phyloP scores from a whole-genome alignment of 352 stramenopile species.

The Globisporangium mamillatum region DNA sequence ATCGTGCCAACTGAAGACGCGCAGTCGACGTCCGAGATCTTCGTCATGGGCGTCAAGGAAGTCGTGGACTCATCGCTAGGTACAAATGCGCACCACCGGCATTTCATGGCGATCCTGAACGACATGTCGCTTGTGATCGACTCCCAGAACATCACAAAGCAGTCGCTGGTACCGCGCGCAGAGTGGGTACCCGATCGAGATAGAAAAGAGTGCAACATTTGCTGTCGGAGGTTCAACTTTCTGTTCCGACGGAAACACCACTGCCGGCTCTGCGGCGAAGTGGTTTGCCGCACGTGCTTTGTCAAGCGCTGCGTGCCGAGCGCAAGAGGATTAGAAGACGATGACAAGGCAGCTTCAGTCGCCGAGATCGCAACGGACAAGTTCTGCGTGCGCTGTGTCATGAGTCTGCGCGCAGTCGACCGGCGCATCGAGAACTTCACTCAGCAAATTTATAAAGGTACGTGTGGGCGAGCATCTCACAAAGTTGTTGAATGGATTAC shows the following conservation, averaged over 20 bases:
- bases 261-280: slow-evolving; percentile 48
- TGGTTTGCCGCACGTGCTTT: slow-evolving; percentile 52
- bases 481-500: background rate
- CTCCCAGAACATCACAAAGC: slow-evolving; percentile 44
- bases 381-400: slow-evolving; percentile 56
- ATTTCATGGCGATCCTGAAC: slow-evolving; percentile 46
- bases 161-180: slow-evolving; percentile 24
- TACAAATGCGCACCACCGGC: slow-evolving; percentile 36
- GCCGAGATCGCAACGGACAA: slow-evolving; percentile 37
- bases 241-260: slow-evolving; percentile 39
- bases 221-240: slow-evolving; percentile 23
- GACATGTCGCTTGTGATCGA: slow-evolving; percentile 59
- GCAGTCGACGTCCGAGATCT: slow-evolving; percentile 41
- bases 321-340: background rate
- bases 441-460: slow-evolving; percentile 31
- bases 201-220: slow-evolving; percentile 23
- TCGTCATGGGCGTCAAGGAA: slow-evolving; percentile 39
- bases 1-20: slow-evolving; percentile 27
- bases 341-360: background rate
- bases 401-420: slow-evolving; percentile 40
- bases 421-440: slow-evolving; percentile 30
- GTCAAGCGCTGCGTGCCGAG: slow-evolving; percentile 34
- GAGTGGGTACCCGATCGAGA: slow-evolving; percentile 40
- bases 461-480: background rate
- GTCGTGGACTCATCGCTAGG: slow-evolving; percentile 30